phyloP scores from a whole-genome alignment of 139 green algal species.

The Mychonastes homosphaera region DNA sequence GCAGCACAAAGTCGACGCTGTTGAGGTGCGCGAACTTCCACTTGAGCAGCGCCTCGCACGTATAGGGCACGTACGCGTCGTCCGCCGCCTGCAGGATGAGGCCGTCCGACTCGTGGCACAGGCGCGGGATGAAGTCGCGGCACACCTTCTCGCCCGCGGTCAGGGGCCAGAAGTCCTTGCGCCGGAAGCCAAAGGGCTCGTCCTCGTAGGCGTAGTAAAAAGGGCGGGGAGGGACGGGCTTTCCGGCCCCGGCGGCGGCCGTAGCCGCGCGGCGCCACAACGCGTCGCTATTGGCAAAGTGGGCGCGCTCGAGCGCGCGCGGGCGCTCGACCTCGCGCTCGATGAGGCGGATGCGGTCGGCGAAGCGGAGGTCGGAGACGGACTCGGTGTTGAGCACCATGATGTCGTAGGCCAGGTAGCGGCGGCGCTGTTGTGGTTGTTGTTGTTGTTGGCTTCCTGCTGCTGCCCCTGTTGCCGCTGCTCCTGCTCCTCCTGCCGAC shows the following conservation, averaged over 20 bases:
- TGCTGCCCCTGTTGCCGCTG: not conserved
- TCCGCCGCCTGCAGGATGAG: constrained; percentile 80
- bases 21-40: constrained; percentile 96
- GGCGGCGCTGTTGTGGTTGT: constrained; percentile 20
- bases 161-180: constrained; percentile 86
- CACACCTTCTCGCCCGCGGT: constrained; percentile 37
- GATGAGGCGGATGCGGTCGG: constrained; percentile 26
- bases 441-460: constrained; percentile 1
- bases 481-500: not conserved
- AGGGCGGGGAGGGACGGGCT: not conserved
- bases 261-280: not conserved
- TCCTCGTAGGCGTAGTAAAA: constrained; percentile 37
- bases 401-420: constrained; percentile 82
- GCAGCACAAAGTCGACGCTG: constrained; percentile 83
- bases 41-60: constrained; percentile 84
- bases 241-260: no score
- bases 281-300: not conserved
- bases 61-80: constrained; percentile 65
- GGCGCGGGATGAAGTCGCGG: constrained; percentile 59
- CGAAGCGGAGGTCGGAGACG: constrained; percentile 41
- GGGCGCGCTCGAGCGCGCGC: constrained; percentile 31
- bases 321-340: constrained; percentile 29
- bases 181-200: constrained; percentile 64
- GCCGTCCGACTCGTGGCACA: constrained; percentile 87
- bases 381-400: constrained; percentile 52